These are phyloP conservation scores for Biscutella laevigata DNA, from an alignment of 441 rosid genomes.

Conservation along the genomic window DNA sequence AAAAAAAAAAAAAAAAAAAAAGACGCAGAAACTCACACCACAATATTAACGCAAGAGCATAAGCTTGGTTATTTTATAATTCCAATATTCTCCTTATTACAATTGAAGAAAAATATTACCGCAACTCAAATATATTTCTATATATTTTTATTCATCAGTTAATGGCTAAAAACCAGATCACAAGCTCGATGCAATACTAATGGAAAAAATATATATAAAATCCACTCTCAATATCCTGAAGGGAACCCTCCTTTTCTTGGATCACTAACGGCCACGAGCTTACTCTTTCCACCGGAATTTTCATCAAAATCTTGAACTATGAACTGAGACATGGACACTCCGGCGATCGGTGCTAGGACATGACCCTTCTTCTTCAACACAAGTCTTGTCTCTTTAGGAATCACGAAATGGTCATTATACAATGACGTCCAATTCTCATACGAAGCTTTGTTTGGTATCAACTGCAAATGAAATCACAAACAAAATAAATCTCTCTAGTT, in stretches of 20 bases:
- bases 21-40: too few relatives aligned
- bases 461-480: constrained; percentile 20
- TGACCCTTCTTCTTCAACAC: constrained; percentile 42
- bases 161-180: too few relatives aligned
- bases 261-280: constrained; percentile 46
- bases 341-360: constrained; percentile 27
- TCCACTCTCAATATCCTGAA: constrained; percentile 31
- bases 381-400: constrained; percentile 30
- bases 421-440: constrained; percentile 54
- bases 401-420: constrained; percentile 34
- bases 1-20: too few relatives aligned
- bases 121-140: too few relatives aligned
- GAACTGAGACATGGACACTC: constrained; percentile 41
- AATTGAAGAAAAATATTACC: too few relatives aligned
- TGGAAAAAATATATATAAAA: background rate
- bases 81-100: too few relatives aligned
- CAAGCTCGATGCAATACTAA: too few relatives aligned
- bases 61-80: too few relatives aligned
- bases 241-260: constrained; percentile 59
- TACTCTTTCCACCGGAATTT: background rate
- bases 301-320: constrained; percentile 29
- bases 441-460: constrained; percentile 33
- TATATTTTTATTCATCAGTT: too few relatives aligned
- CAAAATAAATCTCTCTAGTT: background rate
- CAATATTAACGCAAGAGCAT: too few relatives aligned